Base-by-base conservation (phyloP, 352 stramenopile genomes). In the Phytophthora sojae region DNA sequence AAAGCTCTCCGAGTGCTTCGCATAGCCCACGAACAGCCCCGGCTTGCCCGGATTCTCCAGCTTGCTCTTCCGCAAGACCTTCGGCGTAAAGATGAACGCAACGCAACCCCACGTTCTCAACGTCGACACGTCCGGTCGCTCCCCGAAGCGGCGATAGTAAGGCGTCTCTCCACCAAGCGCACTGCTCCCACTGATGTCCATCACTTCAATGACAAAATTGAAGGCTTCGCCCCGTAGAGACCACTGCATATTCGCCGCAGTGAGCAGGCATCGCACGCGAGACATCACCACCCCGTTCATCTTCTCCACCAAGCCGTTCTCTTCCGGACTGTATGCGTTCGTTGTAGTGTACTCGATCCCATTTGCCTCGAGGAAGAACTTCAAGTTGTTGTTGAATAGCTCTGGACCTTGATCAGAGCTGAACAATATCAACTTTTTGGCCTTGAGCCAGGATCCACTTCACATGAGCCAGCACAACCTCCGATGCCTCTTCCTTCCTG, bases 221-320 rank as follows among this genome's bases (percentile, higher is more conserved):
- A 42, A 9, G 12, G 35, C 35, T 42, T 42, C 35, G 35, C 35
- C 35, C 35, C 35, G 6, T 9, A 42, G 35, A 8, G 35, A 42
- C 35, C 35, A 42, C 35, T 2, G 35, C 35, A 42, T 35, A 58
- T 58, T 25, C 15, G 15, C 6, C 26, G 53, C n/a, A 19, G 19
- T 39, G 4, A 61, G 9, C 35, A 61, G 21, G 29, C 55, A 39
- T 39, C 55, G 11, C 9, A 52, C 21, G 2, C 55, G 32, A 37
- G 55, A 19, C 19, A 60, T n/a, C 21, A 57, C 11, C 3, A 64
- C 19, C 1, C 58, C 30, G 39, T 64, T 57, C 58, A 64, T 64
- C 19, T 52, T 57, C 59, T 65, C 59, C 2, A 57, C 49, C 19
- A 65, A 12, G 2, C 42, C 56, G 17, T 62, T 62, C 11, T 54